Conservation (phyloP, 306 rosid genomes). For the Cucurbita pepo region DNA sequence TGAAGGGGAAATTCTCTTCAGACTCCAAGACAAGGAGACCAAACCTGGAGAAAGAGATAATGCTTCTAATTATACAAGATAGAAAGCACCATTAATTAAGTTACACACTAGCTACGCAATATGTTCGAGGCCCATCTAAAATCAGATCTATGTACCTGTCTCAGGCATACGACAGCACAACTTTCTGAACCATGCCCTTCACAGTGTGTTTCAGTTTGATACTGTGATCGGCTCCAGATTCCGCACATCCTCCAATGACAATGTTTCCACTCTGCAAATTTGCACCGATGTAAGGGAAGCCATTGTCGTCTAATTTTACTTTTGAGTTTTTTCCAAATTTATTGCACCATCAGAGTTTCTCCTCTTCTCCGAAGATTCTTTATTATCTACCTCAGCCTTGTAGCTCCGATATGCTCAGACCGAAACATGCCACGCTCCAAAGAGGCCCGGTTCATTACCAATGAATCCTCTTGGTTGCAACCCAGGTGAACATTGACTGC, state of each 20-base stretch:
- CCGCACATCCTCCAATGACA: constrained; percentile 73
- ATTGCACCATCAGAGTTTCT: no score
- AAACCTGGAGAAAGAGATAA: constrained; percentile 37
- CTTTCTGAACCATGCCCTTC: constrained; percentile 89
- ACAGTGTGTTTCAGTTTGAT: constrained; percentile 83
- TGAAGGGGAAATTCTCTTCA: constrained; percentile 89
- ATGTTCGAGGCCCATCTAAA: neutral
- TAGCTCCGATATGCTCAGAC: no score
- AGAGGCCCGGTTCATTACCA: no score
- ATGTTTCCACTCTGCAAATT: constrained; percentile 86
- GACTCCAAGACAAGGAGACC: constrained; percentile 88
- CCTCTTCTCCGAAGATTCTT: no score
- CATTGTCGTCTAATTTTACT: no score
- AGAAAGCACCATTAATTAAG: neutral
- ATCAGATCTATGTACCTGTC: constrained; percentile 51
- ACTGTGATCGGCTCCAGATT: constrained; percentile 81
- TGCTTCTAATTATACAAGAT: neutral
- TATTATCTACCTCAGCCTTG: no score
- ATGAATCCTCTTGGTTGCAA: no score
- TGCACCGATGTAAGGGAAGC: constrained; percentile 62
- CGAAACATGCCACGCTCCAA: no score
- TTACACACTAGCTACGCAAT: neutral
- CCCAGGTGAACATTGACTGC: no score
- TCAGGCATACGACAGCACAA: constrained; percentile 72
- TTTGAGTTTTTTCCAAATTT: no score